Evolutionary conservation across 768 basidiomycete genomes (phyloP).

Genomic region (Hericium alpestre): DNA sequence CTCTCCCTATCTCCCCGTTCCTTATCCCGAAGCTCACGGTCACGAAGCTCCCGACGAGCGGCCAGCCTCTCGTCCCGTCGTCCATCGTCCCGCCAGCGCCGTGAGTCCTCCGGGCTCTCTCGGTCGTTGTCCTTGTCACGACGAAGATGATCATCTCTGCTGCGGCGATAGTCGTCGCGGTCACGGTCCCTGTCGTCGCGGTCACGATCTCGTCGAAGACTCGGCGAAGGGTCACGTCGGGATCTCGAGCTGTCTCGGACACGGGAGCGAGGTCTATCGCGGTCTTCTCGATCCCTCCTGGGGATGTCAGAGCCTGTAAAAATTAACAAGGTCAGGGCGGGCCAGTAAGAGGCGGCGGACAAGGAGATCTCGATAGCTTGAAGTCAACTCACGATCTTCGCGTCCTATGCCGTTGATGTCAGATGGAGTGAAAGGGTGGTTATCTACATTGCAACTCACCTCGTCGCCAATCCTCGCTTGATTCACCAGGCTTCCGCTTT

Average conservation of each 20-base stretch:
- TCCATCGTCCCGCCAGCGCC: conserved; percentile 77
- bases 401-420: conserved; percentile 23
- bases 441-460: conserved; percentile 31
- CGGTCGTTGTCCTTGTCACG: conserved; percentile 33
- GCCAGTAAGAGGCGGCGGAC: neutral
- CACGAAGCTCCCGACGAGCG: conserved; percentile 42
- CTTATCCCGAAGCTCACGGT: conserved; percentile 26
- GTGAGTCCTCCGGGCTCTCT: conserved; percentile 55
- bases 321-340: neutral
- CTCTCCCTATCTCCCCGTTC: conserved; percentile 34
- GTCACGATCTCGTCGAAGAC: conserved; percentile 25
- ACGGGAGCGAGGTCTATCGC: conserved; percentile 56
- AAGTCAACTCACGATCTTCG: conserved; percentile 46
- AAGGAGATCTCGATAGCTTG: neutral
- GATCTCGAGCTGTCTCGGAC: conserved; percentile 52
- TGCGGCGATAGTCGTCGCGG: conserved; percentile 28
- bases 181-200: conserved; percentile 21
- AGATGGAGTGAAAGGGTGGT: too few species aligned
- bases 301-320: conserved; percentile 38
- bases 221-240: conserved; percentile 45
- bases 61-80: conserved; percentile 68
- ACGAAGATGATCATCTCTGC: conserved; percentile 28
- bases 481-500: conserved; percentile 65
- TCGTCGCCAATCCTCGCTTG: conserved; percentile 78
- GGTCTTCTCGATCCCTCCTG: conserved; percentile 52